Evolutionary conservation across 164 flowering plant species (phyloP).

Genomic region (Vitis riparia): DNA sequence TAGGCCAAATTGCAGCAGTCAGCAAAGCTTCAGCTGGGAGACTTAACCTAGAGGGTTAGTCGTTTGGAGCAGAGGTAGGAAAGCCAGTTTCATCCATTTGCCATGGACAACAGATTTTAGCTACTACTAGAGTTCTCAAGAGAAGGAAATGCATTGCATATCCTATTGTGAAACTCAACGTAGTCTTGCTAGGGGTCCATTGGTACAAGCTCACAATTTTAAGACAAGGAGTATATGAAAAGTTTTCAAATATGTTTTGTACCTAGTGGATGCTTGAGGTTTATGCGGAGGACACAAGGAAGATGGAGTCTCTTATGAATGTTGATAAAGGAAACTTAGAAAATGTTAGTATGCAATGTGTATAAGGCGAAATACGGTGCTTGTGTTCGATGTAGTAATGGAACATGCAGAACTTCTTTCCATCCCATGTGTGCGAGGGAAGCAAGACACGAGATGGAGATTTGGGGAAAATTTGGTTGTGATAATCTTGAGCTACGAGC

Average conservation of each 20-base stretch:
- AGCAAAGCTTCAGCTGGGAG: too few relatives aligned
- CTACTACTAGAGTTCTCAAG: too few relatives aligned
- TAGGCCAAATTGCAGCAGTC: too few relatives aligned
- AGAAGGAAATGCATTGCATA: too few relatives aligned
- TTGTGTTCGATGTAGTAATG: constrained; percentile 92
- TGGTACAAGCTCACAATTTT: too few relatives aligned
- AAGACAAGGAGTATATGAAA: constrained; percentile 22
- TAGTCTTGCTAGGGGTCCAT: too few relatives aligned
- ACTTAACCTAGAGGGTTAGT: too few relatives aligned
- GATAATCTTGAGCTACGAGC: constrained; percentile 88
- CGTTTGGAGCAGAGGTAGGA: too few relatives aligned
- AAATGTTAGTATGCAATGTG: constrained; percentile 61
- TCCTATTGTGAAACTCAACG: too few relatives aligned
- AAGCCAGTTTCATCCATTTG: too few relatives aligned
- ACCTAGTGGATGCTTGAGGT: constrained; percentile 90
- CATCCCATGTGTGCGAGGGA: constrained; percentile 97
- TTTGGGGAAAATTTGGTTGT: constrained; percentile 83
- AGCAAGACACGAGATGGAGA: constrained; percentile 84
- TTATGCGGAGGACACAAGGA: constrained; percentile 54
- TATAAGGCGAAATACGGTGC: constrained; percentile 89
- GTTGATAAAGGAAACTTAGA: constrained; percentile 65
- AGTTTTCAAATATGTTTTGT: constrained; percentile 87
- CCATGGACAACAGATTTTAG: too few relatives aligned
- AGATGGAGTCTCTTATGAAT: constrained; percentile 86
- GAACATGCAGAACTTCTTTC: constrained; percentile 88